Percentiles rank a stretch among this genome's conserved stretches.
Conservation (phyloP, 106 monocot species). For the Ottelia alismoides region DNA sequence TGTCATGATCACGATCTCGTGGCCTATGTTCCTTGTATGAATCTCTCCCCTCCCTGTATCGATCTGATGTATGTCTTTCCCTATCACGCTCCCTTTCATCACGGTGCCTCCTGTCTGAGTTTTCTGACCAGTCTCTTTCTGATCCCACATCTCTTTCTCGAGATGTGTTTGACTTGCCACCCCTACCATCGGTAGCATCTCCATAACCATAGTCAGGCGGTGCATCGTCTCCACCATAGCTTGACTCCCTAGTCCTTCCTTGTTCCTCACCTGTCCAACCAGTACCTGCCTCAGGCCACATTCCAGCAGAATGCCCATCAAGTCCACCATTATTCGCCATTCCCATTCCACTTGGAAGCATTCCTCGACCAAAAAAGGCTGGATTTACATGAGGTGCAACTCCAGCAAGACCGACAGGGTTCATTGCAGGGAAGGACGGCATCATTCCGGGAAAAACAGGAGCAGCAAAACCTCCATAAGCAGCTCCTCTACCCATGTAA, state of each 20-base stretch:
- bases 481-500: conserved; percentile 41
- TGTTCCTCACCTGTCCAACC: conserved; percentile 35
- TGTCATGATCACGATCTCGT: conserved; percentile 16
- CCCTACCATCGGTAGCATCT: conserved; percentile 43
- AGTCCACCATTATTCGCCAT: conserved; percentile 20
- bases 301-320: conserved; percentile 29
- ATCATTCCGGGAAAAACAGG: conserved; percentile 60
- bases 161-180: conserved; percentile 27
- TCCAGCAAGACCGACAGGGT: conserved; percentile 29
- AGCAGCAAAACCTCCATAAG: conserved; percentile 44
- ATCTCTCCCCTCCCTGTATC: conserved; percentile 23
- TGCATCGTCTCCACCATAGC: conserved; percentile 54
- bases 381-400: conserved; percentile 74
- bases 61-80: conserved; percentile 12
- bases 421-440: conserved; percentile 38
- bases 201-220: conserved; percentile 49
- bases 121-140: conserved; percentile 34
- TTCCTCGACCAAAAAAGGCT: conserved; percentile 59
- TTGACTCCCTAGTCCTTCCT: conserved; percentile 37
- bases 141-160: conserved; percentile 42
- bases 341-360: conserved; percentile 39
- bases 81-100: conserved; percentile 33
- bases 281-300: conserved; percentile 46
- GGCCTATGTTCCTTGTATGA: conserved; percentile 33
- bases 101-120: conserved; percentile 35